These are phyloP conservation scores for Shiraia sp. DNA, from an alignment of 2,329 filamentous ascomycete species.

Conservation along the genomic window DNA sequence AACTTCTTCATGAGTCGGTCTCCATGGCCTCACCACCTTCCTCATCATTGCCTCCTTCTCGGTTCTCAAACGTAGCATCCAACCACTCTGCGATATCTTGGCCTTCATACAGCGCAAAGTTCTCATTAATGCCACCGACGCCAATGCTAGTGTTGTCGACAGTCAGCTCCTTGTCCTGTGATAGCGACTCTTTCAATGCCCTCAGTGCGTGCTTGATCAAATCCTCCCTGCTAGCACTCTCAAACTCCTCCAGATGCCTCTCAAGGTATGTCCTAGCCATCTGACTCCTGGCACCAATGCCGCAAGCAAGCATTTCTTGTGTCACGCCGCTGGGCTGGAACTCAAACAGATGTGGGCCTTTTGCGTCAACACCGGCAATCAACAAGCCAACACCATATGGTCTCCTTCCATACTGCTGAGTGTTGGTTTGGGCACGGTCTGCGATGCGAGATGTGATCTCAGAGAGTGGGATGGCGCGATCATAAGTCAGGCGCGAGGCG, in stretches of 20 bases:
- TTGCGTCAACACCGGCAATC: conserved; percentile 90
- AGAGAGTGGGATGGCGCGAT: conserved; percentile 86
- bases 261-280: conserved; percentile 98
- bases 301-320: conserved; percentile 95
- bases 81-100: conserved; percentile 85
- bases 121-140: conserved; percentile 76
- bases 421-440: conserved; percentile 96
- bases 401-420: conserved; percentile 93
- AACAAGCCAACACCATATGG: conserved; percentile 94
- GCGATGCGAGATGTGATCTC: conserved; percentile 90
- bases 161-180: conserved; percentile 96
- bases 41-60: conserved; percentile 41
- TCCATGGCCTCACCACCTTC: conserved; percentile 57
- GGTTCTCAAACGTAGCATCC: conserved; percentile 65
- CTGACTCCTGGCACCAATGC: conserved; percentile 93
- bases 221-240: conserved; percentile 75
- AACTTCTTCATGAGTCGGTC: conserved; percentile 49
- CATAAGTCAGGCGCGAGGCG: conserved; percentile 92
- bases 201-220: conserved; percentile 87
- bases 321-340: conserved; percentile 97
- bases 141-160: conserved; percentile 95
- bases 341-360: conserved; percentile 94
- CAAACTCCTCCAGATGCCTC: conserved; percentile 84
- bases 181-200: conserved; percentile 92
- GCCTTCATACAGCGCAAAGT: conserved; percentile 89